Percentiles rank a stretch among this genome's conserved stretches.
Evolutionary conservation across 441 rosid species (phyloP).

Genomic region (Populus tomentosa): DNA sequence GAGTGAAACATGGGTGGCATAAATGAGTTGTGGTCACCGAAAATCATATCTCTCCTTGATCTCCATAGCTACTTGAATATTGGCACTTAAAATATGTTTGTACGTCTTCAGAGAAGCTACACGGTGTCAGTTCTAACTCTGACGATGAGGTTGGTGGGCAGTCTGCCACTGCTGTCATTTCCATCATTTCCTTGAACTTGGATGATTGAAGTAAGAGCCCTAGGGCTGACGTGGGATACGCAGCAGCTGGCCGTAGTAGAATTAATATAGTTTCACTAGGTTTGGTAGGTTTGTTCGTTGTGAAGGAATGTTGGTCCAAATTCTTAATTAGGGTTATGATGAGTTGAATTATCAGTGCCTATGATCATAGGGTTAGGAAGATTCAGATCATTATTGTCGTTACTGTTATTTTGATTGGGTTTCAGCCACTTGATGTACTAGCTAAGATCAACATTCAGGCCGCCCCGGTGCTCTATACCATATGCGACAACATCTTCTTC

Average conservation of each 20-base stretch:
- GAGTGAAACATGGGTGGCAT: conserved; percentile 46
- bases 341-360: neutral
- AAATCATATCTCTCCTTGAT: conserved; percentile 36
- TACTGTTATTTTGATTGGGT: conserved; percentile 25
- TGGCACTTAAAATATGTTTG: conserved; percentile 66
- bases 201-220: conserved; percentile 58
- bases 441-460: conserved; percentile 61
- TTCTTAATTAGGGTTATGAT: conserved; percentile 15
- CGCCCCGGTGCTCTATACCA: conserved; percentile 59
- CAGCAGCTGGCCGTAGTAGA: conserved; percentile 28
- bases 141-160: conserved; percentile 18
- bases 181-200: conserved; percentile 66
- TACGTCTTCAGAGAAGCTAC: conserved; percentile 69
- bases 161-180: conserved; percentile 47
- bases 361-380: conserved; percentile 11
- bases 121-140: conserved; percentile 32
- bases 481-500: conserved; percentile 85
- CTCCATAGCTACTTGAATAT: conserved; percentile 39
- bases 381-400: conserved; percentile 4
- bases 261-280: neutral
- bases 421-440: conserved; percentile 38
- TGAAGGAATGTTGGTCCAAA: conserved; percentile 27
- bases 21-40: conserved; percentile 49
- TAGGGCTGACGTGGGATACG: conserved; percentile 52
- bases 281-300: conserved; percentile 18